phyloP scores from a whole-genome alignment of 2,329 filamentous ascomycete species.

The Pseudocercospora pini-densiflorae region DNA sequence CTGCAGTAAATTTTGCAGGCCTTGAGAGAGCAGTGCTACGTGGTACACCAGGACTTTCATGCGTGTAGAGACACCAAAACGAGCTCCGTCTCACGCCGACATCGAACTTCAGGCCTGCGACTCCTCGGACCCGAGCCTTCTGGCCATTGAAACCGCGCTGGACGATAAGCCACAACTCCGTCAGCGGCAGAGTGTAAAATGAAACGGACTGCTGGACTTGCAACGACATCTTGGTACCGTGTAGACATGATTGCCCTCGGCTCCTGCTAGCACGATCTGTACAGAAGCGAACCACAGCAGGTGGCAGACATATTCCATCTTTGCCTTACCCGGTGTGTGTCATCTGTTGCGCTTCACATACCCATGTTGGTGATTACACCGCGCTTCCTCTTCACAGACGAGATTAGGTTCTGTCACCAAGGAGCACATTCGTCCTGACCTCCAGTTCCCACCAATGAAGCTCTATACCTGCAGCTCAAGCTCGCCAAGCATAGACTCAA shows the following conservation, averaged over 20 bases:
- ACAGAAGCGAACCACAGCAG: not conserved
- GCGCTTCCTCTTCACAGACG: not conserved
- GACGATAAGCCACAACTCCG: constrained; percentile 12
- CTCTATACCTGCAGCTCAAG: constrained; percentile 5
- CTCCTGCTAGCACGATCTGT: not conserved
- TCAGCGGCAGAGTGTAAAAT: not conserved
- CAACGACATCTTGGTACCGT: not conserved
- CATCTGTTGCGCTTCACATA: not conserved
- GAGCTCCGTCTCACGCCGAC: not conserved
- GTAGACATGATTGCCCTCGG: not conserved
- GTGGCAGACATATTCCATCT: no score
- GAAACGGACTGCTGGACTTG: not conserved
- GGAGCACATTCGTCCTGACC: not conserved
- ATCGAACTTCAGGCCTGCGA: not conserved
- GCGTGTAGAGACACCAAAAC: not conserved
- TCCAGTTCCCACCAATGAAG: not conserved
- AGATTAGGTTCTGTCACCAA: not conserved
- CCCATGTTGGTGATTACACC: not conserved
- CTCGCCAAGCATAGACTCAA: constrained; percentile 11
- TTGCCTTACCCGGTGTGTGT: not conserved
- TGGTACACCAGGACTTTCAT: not conserved
- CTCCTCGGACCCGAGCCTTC: not conserved
- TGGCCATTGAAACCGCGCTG: constrained; percentile 11
- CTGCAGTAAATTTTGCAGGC: not conserved
- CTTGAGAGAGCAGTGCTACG: not conserved